A percentile compares a stretch with the other conserved stretches of the same genome.
phyloP scores from a whole-genome alignment of 2,329 filamentous ascomycete species.

The Talaromyces piceae region DNA sequence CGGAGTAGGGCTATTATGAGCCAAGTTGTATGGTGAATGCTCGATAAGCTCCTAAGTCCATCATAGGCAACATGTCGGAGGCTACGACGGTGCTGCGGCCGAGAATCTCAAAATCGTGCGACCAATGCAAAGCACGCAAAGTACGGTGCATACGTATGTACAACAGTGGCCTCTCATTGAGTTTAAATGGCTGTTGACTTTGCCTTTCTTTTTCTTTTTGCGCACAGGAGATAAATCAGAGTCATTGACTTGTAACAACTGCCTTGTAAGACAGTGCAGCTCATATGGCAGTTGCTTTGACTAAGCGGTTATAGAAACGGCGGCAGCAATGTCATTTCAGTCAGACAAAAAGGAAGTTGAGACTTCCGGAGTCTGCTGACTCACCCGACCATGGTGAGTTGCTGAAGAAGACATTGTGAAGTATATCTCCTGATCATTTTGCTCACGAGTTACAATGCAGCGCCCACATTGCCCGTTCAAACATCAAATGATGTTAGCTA shows the following conservation, averaged over 20 bases:
- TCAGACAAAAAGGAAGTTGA: slow-evolving; percentile 14
- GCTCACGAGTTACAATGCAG: background rate
- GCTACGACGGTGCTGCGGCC: slow-evolving; percentile 8
- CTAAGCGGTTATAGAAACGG: slow-evolving; percentile 14
- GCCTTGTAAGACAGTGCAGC: slow-evolving; percentile 16
- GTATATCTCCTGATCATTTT: background rate
- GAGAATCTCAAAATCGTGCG: slow-evolving; percentile 24
- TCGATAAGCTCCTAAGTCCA: background rate
- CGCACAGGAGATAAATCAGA: slow-evolving; percentile 4
- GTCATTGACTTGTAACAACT: slow-evolving; percentile 19
- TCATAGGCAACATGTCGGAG: slow-evolving; percentile 3
- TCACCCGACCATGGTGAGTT: background rate
- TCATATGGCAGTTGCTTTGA: background rate
- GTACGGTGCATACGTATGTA: slow-evolving; percentile 32
- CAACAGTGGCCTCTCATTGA: background rate
- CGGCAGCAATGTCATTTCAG: slow-evolving; percentile 18
- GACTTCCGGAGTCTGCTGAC: slow-evolving; percentile 6
- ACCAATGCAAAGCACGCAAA: slow-evolving; percentile 36
- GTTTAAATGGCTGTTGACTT: background rate
- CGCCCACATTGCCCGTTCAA: background rate
- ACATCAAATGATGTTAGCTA: background rate
- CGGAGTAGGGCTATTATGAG: background rate
- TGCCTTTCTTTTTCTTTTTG: background rate
- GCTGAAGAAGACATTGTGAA: background rate
- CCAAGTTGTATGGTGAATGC: background rate